Conservation (phyloP, 768 basidiomycete species). For the Hortiboletus campestris region DNA sequence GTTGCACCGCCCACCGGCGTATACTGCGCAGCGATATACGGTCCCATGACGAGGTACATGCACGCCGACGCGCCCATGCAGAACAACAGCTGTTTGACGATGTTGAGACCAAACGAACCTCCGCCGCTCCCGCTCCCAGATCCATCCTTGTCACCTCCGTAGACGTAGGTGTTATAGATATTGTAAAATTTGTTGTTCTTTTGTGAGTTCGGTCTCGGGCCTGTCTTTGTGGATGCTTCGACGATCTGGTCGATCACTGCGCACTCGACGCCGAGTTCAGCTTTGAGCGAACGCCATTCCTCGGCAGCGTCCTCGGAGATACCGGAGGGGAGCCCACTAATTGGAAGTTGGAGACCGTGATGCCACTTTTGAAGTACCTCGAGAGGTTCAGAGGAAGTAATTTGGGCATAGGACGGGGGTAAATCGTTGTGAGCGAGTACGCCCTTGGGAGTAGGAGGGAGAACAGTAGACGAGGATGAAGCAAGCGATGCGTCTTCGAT, state of each 20-base stretch:
- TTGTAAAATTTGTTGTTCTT: slow-evolving; percentile 71
- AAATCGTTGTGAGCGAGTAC: slow-evolving; percentile 43
- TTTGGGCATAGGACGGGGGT: slow-evolving; percentile 72
- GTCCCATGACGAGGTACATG: slow-evolving; percentile 59
- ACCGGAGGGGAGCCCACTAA: slow-evolving; percentile 45
- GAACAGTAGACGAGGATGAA: slow-evolving; percentile 71
- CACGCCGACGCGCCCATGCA: slow-evolving; percentile 63
- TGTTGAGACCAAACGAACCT: slow-evolving; percentile 31
- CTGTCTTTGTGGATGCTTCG: slow-evolving; percentile 36
- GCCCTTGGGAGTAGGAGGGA: slow-evolving; percentile 68
- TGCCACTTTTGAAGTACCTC: slow-evolving; percentile 73
- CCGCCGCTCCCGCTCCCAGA: slow-evolving; percentile 18
- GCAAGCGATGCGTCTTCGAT: slow-evolving; percentile 54
- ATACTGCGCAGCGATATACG: slow-evolving; percentile 56
- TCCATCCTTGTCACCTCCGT: slow-evolving; percentile 43
- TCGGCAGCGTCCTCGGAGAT: slow-evolving; percentile 66
- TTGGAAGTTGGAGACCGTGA: slow-evolving; percentile 48
- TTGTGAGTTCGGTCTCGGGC: slow-evolving; percentile 34
- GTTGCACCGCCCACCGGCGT: slow-evolving; percentile 63
- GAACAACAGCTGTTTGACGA: slow-evolving; percentile 49
- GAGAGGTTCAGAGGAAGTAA: slow-evolving; percentile 48
- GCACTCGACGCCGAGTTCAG: slow-evolving; percentile 77
- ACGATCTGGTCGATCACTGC: slow-evolving; percentile 72
- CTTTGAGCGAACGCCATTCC: slow-evolving; percentile 79
- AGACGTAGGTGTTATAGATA: slow-evolving; percentile 77